Evolutionary conservation across 139 green algal genomes (phyloP).

Genomic region (Mesotaenium endlicherianum): DNA sequence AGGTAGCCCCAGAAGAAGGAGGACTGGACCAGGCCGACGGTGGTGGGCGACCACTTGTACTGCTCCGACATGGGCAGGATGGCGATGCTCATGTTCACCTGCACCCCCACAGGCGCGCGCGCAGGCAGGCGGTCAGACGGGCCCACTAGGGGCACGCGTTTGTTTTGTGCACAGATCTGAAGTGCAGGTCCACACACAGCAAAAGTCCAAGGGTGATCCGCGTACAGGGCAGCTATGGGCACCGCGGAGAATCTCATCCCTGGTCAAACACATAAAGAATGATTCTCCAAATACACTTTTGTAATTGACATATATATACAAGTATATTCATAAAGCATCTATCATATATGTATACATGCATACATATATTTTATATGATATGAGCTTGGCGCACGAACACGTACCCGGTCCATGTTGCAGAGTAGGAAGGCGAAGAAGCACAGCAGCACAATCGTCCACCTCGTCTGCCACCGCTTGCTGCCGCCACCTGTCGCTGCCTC

Average conservation of each 20-base stretch:
- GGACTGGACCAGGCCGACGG: slow-evolving; percentile 90
- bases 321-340: not conserved
- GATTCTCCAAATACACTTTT: not conserved
- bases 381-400: not conserved
- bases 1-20: slow-evolving; percentile 98
- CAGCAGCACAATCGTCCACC: slow-evolving; percentile 43
- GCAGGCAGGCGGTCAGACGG: not conserved
- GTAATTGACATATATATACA: not conserved
- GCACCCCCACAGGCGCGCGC: not conserved
- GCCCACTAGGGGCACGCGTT: not conserved
- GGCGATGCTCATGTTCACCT: slow-evolving; percentile 93
- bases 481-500: not conserved
- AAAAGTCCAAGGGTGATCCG: not conserved
- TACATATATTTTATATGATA: not conserved
- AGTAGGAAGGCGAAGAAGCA: slow-evolving; percentile 55
- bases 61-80: slow-evolving; percentile 91
- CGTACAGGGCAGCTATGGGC: not conserved
- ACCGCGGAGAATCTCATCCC: not conserved
- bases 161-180: not conserved
- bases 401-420: slow-evolving; percentile 54
- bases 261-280: not conserved
- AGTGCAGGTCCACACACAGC: not conserved
- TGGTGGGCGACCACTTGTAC: slow-evolving; percentile 79
- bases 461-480: slow-evolving; percentile 16
- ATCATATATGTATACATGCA: not conserved